These are phyloP conservation scores for Primulina eburnea DNA, from an alignment of 257 asterid species.

Conservation along the genomic window DNA sequence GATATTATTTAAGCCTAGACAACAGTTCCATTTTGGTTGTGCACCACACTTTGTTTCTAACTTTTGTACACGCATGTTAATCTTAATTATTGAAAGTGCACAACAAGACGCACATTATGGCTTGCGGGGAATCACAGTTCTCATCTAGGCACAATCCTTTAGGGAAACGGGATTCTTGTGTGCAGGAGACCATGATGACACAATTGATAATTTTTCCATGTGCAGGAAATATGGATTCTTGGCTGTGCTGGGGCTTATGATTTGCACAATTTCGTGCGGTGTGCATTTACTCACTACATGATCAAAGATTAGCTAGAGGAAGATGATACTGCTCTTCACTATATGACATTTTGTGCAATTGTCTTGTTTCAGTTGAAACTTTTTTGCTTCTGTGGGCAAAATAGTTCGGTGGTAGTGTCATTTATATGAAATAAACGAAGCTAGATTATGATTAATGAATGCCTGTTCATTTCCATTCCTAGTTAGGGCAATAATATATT, in stretches of 20 bases:
- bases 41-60: not conserved
- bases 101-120: not conserved
- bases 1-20: not conserved
- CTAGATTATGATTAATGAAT: not conserved
- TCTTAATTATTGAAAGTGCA: not conserved
- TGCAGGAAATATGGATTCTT: constrained; percentile 66
- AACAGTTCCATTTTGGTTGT: not conserved
- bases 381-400: not conserved
- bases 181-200: not conserved
- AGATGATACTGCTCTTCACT: not conserved
- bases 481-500: not conserved
- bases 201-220: not conserved
- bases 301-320: not conserved
- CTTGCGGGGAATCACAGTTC: not conserved
- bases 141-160: not conserved
- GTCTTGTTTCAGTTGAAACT: not conserved
- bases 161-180: not conserved
- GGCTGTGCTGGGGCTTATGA: constrained; percentile 49
- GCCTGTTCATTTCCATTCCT: not conserved
- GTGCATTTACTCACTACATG: constrained; percentile 48
- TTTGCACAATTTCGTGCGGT: constrained; percentile 61
- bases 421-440: not conserved
- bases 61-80: not conserved
- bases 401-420: not conserved
- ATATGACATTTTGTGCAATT: not conserved